Evolutionary conservation across 2,329 filamentous ascomycete genomes (phyloP).

Genomic region (Stagonosporopsis chrysanthemi): DNA sequence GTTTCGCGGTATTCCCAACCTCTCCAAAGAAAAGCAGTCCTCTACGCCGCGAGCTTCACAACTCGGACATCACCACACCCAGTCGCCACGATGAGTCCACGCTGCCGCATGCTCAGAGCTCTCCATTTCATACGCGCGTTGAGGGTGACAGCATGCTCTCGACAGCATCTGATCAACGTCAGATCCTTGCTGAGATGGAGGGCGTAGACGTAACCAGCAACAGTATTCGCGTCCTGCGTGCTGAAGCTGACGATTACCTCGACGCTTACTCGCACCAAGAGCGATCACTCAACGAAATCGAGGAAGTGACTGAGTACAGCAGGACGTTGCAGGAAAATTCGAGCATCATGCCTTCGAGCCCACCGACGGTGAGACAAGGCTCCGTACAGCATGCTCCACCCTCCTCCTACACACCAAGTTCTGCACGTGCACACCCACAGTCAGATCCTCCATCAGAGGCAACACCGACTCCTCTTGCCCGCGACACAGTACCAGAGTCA

Average conservation of each 20-base stretch:
- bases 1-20: conserved; percentile 33
- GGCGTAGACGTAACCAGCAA: conserved; percentile 32
- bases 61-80: conserved; percentile 35
- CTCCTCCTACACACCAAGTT: conserved; percentile 20
- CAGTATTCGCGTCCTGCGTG: conserved; percentile 41
- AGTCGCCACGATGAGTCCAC: conserved; percentile 40
- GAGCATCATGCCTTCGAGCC: conserved; percentile 32
- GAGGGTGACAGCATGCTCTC: conserved; percentile 37
- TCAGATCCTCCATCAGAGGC: conserved; percentile 5
- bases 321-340: conserved; percentile 27
- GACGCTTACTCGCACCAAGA: conserved; percentile 45
- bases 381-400: conserved; percentile 30
- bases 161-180: conserved; percentile 42
- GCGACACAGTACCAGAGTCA: neutral
- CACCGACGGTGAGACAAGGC: conserved; percentile 28
- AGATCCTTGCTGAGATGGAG: conserved; percentile 43
- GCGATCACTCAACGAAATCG: conserved; percentile 42
- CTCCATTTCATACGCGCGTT: conserved; percentile 42
- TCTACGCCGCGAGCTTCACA: conserved; percentile 40
- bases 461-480: conserved; percentile 25
- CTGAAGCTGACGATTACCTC: conserved; percentile 45
- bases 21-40: conserved; percentile 47
- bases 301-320: conserved; percentile 47
- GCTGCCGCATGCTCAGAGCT: conserved; percentile 42
- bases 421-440: conserved; percentile 1